Conservation (phyloP, 225 moss, liverwort and hornwort species). For the Sphagnum contortum region DNA sequence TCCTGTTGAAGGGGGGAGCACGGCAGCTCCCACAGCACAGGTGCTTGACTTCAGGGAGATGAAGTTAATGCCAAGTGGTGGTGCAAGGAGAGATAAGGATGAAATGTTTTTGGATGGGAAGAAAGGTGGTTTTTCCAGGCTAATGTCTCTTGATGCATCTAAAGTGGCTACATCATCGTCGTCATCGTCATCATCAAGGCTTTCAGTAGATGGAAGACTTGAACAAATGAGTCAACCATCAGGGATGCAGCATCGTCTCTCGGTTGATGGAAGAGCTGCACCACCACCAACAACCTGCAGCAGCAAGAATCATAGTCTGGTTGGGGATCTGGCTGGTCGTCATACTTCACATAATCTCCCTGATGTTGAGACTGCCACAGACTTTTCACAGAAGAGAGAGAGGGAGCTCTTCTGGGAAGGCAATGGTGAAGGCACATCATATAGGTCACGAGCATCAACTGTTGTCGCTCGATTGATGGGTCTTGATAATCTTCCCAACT, state of each 20-base stretch:
- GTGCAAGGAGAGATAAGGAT: too few relatives aligned
- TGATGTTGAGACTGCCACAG: too few relatives aligned
- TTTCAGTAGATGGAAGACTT: constrained; percentile 14
- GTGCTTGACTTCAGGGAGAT: constrained; percentile 4
- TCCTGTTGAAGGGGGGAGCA: constrained; percentile 1
- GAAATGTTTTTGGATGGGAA: too few relatives aligned
- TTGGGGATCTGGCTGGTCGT: too few relatives aligned
- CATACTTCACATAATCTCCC: too few relatives aligned
- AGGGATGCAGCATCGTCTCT: not conserved
- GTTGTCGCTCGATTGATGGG: constrained; percentile 37
- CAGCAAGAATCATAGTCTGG: too few relatives aligned
- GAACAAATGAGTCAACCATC: not conserved
- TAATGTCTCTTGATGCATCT: too few relatives aligned
- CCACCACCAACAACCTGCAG: not conserved
- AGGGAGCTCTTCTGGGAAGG: too few relatives aligned
- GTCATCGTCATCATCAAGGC: constrained; percentile 7
- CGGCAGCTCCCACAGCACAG: not conserved
- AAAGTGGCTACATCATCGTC: too few relatives aligned
- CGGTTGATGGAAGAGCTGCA: constrained; percentile 8
- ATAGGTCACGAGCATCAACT: constrained; percentile 27
- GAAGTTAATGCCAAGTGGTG: too few relatives aligned
- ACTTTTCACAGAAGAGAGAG: too few relatives aligned
- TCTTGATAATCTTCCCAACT: constrained; percentile 28
- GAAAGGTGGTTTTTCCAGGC: too few relatives aligned
- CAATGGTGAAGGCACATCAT: not conserved